phyloP scores from a whole-genome alignment of 495 filamentous ascomycete genomes.

The Recurvomyces mirabilis region DNA sequence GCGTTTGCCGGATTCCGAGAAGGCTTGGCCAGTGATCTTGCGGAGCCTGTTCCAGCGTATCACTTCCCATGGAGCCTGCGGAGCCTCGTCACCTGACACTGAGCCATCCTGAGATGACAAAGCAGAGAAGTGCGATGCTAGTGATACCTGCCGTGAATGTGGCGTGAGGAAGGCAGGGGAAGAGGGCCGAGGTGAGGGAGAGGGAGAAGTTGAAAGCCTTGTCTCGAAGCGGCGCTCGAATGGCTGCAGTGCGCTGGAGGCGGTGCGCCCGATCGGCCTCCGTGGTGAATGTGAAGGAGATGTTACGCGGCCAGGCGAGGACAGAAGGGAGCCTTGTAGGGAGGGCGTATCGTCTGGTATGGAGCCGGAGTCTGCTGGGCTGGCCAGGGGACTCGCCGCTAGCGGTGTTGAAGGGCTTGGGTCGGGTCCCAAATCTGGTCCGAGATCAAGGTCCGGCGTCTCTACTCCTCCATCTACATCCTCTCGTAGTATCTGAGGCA shows the following conservation, averaged over 20 bases:
- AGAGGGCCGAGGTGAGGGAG: constrained; percentile 50
- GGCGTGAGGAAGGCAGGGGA: constrained; percentile 69
- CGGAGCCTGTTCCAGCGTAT: constrained; percentile 90
- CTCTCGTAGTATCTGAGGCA: not conserved
- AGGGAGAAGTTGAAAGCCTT: constrained; percentile 54
- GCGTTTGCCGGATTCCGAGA: constrained; percentile 88
- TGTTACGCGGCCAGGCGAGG: constrained; percentile 60
- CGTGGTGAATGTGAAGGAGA: constrained; percentile 32
- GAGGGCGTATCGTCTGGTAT: constrained; percentile 86
- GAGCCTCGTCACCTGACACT: constrained; percentile 44
- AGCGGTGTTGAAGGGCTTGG: constrained; percentile 5
- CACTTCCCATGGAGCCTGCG: constrained; percentile 81
- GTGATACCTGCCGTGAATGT: constrained; percentile 66
- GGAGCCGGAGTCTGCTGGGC: constrained; percentile 43
- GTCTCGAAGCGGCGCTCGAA: constrained; percentile 93
- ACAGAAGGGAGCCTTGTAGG: constrained; percentile 69
- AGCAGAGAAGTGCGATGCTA: constrained; percentile 30
- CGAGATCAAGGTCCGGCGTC: too few species aligned
- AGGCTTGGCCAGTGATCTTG: constrained; percentile 76
- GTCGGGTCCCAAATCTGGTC: not conserved
- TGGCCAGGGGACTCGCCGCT: constrained; percentile 19
- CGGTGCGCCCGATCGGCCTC: constrained; percentile 29
- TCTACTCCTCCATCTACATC: constrained; percentile 3
- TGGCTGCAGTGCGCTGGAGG: constrained; percentile 74
- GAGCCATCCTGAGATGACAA: constrained; percentile 12